Percentiles rank a stretch among this genome's conserved stretches.
These are phyloP conservation scores for Cynanchum wilfordii DNA, from an alignment of 257 asterid species.

Conservation along the genomic window DNA sequence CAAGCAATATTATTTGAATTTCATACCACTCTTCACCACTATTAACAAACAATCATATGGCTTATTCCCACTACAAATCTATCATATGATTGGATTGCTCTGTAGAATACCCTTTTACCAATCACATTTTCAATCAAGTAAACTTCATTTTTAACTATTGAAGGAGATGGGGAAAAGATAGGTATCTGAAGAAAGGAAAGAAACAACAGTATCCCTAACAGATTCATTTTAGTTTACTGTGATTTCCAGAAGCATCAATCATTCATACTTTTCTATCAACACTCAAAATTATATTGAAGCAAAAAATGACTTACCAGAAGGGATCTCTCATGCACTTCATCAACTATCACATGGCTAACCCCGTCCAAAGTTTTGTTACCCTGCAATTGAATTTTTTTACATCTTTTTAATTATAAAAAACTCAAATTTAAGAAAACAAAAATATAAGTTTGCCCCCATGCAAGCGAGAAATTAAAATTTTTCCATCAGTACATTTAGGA, in stretches of 20 bases:
- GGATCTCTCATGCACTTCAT: conserved; percentile 98
- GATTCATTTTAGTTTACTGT: neutral
- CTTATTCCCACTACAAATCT: conserved; percentile 1
- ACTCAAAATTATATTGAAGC: neutral
- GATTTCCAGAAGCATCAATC: neutral
- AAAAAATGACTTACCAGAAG: conserved; percentile 70
- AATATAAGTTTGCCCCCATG: conserved; percentile 3
- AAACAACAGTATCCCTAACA: neutral
- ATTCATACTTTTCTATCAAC: neutral
- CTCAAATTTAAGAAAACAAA: conserved; percentile 11
- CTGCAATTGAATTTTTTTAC: conserved; percentile 37
- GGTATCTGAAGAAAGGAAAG: conserved; percentile 10
- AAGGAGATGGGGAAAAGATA: neutral
- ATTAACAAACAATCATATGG: neutral
- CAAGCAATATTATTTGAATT: neutral
- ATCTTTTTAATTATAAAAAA: neutral
- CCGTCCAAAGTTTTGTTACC: conserved; percentile 75
- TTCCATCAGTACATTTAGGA: neutral
- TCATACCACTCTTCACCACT: neutral
- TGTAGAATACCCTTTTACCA: neutral
- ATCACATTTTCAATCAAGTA: neutral
- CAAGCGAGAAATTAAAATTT: neutral
- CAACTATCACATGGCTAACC: conserved; percentile 88
- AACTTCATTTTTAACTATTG: neutral
- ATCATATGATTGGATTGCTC: neutral